phyloP scores from a whole-genome alignment of 2,329 filamentous ascomycete species.

The Bipolaris victoriae region DNA sequence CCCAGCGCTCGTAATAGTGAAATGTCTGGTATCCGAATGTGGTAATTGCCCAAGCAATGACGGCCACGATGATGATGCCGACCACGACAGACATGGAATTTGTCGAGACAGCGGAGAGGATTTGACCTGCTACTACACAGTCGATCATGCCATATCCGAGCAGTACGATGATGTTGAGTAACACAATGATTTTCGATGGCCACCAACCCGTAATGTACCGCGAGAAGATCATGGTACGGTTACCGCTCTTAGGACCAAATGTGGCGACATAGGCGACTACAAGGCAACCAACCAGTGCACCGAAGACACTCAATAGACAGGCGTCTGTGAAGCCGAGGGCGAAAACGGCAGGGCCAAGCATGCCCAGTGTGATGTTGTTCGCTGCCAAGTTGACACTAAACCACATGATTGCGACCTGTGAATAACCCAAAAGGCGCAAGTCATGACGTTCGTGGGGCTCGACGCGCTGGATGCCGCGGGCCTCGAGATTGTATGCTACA shows the following conservation, averaged over 20 bases:
- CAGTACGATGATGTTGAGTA: constrained; percentile 68
- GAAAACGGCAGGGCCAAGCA: constrained; percentile 66
- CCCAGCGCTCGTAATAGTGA: constrained; percentile 71
- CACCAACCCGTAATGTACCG: constrained; percentile 69
- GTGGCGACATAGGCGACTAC: constrained; percentile 66
- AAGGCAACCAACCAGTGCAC: constrained; percentile 61
- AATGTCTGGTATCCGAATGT: constrained; percentile 72
- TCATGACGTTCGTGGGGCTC: constrained; percentile 61
- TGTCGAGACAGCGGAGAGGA: constrained; percentile 68
- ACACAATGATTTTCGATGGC: constrained; percentile 67
- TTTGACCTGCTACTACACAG: constrained; percentile 71
- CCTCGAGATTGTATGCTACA: constrained; percentile 62
- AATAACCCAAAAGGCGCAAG: constrained; percentile 58
- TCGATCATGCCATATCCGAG: constrained; percentile 69
- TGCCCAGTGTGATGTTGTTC: constrained; percentile 69
- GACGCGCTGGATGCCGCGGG: constrained; percentile 66
- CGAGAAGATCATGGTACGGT: constrained; percentile 65
- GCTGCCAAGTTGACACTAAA: constrained; percentile 67
- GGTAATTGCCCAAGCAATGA: constrained; percentile 68
- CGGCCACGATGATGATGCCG: constrained; percentile 68
- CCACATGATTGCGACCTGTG: constrained; percentile 65
- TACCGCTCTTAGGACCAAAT: constrained; percentile 66
- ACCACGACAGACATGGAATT: constrained; percentile 68
- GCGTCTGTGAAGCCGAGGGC: constrained; percentile 64
- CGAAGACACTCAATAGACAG: constrained; percentile 63